These are phyloP conservation scores for Clohesyomyces aquaticus DNA, from an alignment of 495 filamentous ascomycete genomes.

Conservation along the genomic window DNA sequence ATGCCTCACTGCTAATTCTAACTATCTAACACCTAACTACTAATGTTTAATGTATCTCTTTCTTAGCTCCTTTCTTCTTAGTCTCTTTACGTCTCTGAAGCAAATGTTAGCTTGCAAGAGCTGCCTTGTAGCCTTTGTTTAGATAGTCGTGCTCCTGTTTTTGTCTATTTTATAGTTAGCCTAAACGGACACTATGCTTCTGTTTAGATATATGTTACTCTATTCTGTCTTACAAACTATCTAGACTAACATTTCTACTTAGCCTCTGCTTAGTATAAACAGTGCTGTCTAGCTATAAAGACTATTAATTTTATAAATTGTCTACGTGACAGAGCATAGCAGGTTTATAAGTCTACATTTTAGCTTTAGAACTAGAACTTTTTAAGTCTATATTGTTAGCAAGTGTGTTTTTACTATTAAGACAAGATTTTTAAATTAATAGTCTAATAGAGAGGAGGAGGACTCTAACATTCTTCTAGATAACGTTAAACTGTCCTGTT, in stretches of 20 bases:
- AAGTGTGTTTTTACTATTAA: background rate
- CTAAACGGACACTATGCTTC: background rate
- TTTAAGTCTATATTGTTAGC: background rate
- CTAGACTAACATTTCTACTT: background rate
- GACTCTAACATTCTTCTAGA: background rate
- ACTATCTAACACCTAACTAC: background rate
- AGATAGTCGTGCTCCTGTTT: background rate
- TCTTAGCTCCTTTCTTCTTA: background rate
- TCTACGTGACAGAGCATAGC: background rate
- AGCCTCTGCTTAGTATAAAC: background rate
- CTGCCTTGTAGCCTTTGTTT: background rate
- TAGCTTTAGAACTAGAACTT: background rate
- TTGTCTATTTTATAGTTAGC: background rate
- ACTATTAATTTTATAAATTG: background rate
- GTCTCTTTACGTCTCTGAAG: background rate
- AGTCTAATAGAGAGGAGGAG: background rate
- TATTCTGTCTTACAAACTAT: background rate
- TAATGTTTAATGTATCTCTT: background rate
- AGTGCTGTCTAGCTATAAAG: background rate
- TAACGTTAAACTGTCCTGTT: background rate
- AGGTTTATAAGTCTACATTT: background rate
- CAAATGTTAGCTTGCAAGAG: background rate
- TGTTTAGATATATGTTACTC: background rate
- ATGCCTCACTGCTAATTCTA: too few species aligned
- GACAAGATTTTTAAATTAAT: background rate